Conservation (phyloP, 1,284 basidiomycete species). For the Pseudomicrostroma phylloplanum region DNA sequence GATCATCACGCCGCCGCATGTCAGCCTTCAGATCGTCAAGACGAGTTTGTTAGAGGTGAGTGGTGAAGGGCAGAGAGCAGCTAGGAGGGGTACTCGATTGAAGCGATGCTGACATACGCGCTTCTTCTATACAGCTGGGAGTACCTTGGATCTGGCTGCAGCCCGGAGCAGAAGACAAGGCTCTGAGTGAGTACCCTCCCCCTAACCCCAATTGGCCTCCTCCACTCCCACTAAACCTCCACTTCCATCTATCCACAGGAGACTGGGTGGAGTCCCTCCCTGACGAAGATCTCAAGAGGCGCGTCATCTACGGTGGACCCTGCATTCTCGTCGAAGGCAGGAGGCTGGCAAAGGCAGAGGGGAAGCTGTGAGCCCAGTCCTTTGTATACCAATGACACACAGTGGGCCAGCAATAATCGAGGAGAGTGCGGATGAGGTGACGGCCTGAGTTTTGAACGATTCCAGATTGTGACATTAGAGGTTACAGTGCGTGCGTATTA, state of each 20-base stretch:
- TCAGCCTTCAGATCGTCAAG: constrained; percentile 35
- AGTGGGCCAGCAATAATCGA: no score
- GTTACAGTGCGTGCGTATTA: no score
- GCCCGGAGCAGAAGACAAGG: constrained; percentile 38
- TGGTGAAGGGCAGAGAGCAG: no score
- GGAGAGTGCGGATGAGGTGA: no score
- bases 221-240: background rate
- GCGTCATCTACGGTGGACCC: constrained; percentile 40
- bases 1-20: constrained; percentile 41
- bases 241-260: constrained; percentile 8
- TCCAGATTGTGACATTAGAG: no score
- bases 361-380: constrained; percentile 23
- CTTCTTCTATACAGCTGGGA: constrained; percentile 10
- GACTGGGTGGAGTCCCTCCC: constrained; percentile 36
- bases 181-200: constrained; percentile 19
- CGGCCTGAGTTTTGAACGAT: no score
- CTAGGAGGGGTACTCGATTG: no score
- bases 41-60: constrained; percentile 21
- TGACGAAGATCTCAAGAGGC: constrained; percentile 24
- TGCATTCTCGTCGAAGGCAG: constrained; percentile 46
- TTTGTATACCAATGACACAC: no score
- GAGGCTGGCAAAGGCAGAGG: constrained; percentile 34
- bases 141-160: constrained; percentile 43
- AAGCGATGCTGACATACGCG: no score
- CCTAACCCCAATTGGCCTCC: no score